Evolutionary conservation across 768 basidiomycete species (phyloP).

Genomic region (Fomitopsis pulvina): DNA sequence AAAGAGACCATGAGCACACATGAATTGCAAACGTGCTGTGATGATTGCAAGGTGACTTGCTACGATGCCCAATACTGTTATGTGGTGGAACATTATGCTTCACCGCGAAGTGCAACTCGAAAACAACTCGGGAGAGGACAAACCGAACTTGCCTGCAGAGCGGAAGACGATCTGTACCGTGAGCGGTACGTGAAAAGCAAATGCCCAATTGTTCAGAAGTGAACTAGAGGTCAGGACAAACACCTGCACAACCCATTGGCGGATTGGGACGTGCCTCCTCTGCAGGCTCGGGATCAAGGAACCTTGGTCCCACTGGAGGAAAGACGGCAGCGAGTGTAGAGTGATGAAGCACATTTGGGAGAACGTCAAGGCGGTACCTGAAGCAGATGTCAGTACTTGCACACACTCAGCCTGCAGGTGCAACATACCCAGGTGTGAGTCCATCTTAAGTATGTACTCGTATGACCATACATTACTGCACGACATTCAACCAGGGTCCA

Average conservation of each 20-base stretch:
- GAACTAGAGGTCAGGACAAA: constrained; percentile 58
- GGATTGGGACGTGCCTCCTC: constrained; percentile 60
- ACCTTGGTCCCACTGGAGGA: constrained; percentile 33
- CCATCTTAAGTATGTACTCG: constrained; percentile 64
- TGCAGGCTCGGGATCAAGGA: constrained; percentile 46
- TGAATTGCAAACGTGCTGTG: too few species aligned
- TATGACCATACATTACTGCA: constrained; percentile 71
- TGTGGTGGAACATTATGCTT: too few species aligned
- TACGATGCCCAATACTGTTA: not conserved
- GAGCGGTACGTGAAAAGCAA: constrained; percentile 68
- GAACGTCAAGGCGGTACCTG: constrained; percentile 80
- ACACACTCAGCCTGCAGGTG: not conserved
- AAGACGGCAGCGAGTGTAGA: constrained; percentile 56
- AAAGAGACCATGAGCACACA: too few species aligned
- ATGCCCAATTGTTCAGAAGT: constrained; percentile 78
- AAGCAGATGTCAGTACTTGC: not conserved
- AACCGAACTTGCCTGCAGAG: constrained; percentile 53
- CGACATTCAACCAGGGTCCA: constrained; percentile 4
- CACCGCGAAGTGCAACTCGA: too few species aligned
- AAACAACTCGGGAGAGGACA: not conserved
- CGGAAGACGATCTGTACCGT: constrained; percentile 81
- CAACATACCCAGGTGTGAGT: constrained; percentile 56
- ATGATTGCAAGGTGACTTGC: too few species aligned
- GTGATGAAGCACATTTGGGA: constrained; percentile 80
- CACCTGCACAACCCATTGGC: constrained; percentile 67